Evolutionary conservation across 352 stramenopile species (phyloP), one percentile per base, ranked within the genome.

Genomic region (Blastocystis hominis): DNA sequence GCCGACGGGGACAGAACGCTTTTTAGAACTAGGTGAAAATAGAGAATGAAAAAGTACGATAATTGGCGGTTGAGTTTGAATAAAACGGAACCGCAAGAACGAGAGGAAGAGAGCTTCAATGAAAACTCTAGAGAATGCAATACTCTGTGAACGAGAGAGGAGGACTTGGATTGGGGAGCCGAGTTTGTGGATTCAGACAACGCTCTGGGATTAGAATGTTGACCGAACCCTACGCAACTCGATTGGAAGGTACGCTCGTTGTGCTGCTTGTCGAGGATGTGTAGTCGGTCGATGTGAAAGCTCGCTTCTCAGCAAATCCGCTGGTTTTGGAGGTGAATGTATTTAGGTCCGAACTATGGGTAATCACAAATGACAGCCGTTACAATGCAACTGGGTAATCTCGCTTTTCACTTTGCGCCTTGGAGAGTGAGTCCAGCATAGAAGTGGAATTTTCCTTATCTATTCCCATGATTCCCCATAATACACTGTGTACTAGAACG

Each of bases 21-120:
- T 84, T 68, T 47, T 84, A 1, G 30, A 34, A 47, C 72, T 84
- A 66, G 0, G 10, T n/a, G 15, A 68, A 3, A 84, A 20, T 3
- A 10, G 24, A 15, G 0, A 30, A 6, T n/a, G n/a, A 30, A 2
- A 50, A 20, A 13, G 3, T 56, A 84, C 72, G 72, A 84, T 47
- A 84, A 47, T 30, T 53, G 72, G n/a, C 72, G 36, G 20, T 53
- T 53, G 15, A 53, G 17, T 44, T 66, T 84, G 55, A 84, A 84
- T 3, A 84, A 15, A 34, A 84, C 44, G 15, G 47, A 46, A 68
- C 72, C 72, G 30, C 46, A 68, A 38, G 72, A 68, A 9, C 62
- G 53, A 34, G 47, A 54, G 7, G 72, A 53, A 38, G 50, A 64
- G 13, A 84, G 44, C 72, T 84, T 36, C 44, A 13, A 15, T 46